Conservation (phyloP, 2,329 filamentous ascomycete genomes). For the Cyphellophora attinorum region DNA sequence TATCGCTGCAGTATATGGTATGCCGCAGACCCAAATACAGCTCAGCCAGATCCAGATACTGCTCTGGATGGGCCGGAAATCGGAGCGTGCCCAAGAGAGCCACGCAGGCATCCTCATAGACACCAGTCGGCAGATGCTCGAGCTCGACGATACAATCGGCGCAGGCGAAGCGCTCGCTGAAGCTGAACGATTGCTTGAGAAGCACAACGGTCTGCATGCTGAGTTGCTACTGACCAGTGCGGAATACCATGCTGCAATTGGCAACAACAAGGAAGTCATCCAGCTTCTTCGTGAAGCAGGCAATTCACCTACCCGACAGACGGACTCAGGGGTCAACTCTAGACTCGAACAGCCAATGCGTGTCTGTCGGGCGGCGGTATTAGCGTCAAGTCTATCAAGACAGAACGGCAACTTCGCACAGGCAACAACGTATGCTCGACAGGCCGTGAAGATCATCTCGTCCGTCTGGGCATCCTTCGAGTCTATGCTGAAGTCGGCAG, state of each 20-base stretch:
- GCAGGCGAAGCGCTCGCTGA: background rate
- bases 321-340: no score
- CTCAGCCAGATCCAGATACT: no score
- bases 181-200: constrained; percentile 11
- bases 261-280: constrained; percentile 52
- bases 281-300: no score
- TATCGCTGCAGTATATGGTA: no score
- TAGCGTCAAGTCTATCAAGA: constrained; percentile 13
- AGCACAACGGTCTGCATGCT: constrained; percentile 38
- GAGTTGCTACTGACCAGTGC: constrained; percentile 61
- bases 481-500: constrained; percentile 23
- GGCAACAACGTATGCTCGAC: constrained; percentile 12
- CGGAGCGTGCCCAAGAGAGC: no score
- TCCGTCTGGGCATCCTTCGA: constrained; percentile 15
- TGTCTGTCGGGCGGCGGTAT: constrained; percentile 9
- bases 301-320: no score
- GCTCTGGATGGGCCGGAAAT: no score
- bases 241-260: constrained; percentile 63
- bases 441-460: constrained; percentile 14
- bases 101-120: no score
- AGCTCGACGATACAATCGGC: background rate
- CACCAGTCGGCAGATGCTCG: no score
- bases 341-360: constrained; percentile 9
- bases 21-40: no score
- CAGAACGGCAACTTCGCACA: constrained; percentile 7